phyloP scores from a whole-genome alignment of 1,284 basidiomycete genomes.

The Rhizoctonia solani region DNA sequence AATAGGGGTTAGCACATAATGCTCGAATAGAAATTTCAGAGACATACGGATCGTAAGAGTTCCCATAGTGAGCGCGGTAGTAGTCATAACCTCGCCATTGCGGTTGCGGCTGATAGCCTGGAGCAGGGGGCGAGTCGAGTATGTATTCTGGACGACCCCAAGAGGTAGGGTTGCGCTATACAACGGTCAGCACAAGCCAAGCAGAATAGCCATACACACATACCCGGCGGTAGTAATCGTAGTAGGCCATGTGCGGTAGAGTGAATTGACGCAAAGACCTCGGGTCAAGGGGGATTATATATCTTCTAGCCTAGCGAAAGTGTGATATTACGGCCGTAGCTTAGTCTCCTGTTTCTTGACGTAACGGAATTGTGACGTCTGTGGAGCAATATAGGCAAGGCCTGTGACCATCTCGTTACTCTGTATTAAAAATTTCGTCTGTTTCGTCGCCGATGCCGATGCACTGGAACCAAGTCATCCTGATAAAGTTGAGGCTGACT shows the following conservation, averaged over 20 bases:
- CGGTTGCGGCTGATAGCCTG: constrained; percentile 61
- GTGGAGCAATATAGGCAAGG: too few relatives aligned
- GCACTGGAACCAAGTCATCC: too few relatives aligned
- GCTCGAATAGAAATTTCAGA: constrained; percentile 1
- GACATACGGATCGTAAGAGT: constrained; percentile 39
- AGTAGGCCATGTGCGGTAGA: constrained; percentile 45
- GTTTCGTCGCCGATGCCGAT: too few relatives aligned
- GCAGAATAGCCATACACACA: background rate
- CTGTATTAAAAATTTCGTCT: too few relatives aligned
- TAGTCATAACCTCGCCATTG: constrained; percentile 62
- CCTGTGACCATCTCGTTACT: too few relatives aligned
- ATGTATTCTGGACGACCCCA: constrained; percentile 61
- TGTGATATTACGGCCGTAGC: too few relatives aligned
- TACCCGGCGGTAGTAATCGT: constrained; percentile 51
- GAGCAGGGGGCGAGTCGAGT: constrained; percentile 57
- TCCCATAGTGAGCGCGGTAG: constrained; percentile 59
- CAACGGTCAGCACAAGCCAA: background rate
- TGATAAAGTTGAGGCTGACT: too few relatives aligned
- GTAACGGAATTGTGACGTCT: too few relatives aligned
- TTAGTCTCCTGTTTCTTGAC: too few relatives aligned
- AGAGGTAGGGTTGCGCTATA: constrained; percentile 44
- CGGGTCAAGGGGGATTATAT: too few relatives aligned
- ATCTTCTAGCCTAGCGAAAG: too few relatives aligned
- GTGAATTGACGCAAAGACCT: constrained; percentile 37
- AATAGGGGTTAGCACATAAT: background rate